Evolutionary conservation across 2,329 filamentous ascomycete genomes (phyloP).

Genomic region (Penicillium occitanis): DNA sequence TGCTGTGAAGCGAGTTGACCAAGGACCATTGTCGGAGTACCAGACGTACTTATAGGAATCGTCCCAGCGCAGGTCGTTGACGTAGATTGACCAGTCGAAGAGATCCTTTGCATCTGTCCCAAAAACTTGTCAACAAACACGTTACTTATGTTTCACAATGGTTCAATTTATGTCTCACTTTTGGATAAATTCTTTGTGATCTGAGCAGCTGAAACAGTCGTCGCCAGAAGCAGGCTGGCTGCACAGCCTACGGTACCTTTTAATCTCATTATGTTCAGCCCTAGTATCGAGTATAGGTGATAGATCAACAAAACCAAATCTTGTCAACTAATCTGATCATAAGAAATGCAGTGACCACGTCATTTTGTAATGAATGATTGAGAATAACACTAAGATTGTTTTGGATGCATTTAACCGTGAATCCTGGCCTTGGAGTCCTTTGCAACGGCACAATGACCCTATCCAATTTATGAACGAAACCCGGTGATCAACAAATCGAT

Average conservation of each 20-base stretch:
- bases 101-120: conserved; percentile 9
- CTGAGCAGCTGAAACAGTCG: conserved; percentile 5
- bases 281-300: background rate
- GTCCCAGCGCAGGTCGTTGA: conserved; percentile 12
- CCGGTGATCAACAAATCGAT: background rate
- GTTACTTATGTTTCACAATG: background rate
- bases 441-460: background rate
- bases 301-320: background rate
- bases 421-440: background rate
- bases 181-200: conserved; percentile 6
- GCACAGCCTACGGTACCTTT: background rate
- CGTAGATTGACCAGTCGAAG: conserved; percentile 10
- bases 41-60: conserved; percentile 13
- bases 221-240: background rate
- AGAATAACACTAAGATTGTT: background rate
- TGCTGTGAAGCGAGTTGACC: conserved; percentile 5
- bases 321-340: background rate
- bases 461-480: background rate
- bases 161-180: background rate
- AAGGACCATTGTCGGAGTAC: conserved; percentile 9
- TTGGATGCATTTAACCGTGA: background rate
- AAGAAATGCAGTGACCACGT: background rate
- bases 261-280: background rate
- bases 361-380: conserved; percentile 1
- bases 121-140: background rate